Evolutionary conservation across 2,329 filamentous ascomycete species (phyloP).

Genomic region (Aspergillus ibericus): DNA sequence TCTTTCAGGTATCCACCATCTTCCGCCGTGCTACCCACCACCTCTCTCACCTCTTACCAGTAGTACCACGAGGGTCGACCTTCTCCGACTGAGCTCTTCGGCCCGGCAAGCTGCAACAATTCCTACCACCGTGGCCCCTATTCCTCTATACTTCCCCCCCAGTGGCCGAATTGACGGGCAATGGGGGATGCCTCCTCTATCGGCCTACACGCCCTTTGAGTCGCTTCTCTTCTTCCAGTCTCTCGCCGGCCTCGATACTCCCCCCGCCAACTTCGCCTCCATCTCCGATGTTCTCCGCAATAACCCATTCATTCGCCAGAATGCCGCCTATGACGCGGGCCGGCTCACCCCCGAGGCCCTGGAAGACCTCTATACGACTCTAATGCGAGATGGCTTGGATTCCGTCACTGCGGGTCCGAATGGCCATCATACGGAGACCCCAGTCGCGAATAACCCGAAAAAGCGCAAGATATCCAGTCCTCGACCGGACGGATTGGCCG

Average conservation of each 20-base stretch:
- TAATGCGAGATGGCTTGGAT: conserved; percentile 72
- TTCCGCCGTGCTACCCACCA: conserved; percentile 9
- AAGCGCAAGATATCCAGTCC: conserved; percentile 75
- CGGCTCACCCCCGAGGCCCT: conserved; percentile 77
- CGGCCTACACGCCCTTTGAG: conserved; percentile 80
- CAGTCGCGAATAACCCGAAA: conserved; percentile 54
- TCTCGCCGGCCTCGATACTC: conserved; percentile 66
- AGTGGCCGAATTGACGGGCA: conserved; percentile 40
- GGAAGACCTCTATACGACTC: conserved; percentile 72
- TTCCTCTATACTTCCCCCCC: conserved; percentile 33
- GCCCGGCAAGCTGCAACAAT: conserved; percentile 11
- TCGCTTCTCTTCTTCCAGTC: conserved; percentile 82
- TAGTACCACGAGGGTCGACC: conserved; percentile 2
- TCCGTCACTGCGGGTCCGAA: conserved; percentile 35
- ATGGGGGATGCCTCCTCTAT: conserved; percentile 60
- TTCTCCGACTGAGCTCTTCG: conserved; percentile 8
- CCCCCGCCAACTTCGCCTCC: conserved; percentile 64
- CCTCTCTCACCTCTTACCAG: no score
- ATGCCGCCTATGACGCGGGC: conserved; percentile 68
- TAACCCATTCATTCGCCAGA: conserved; percentile 70
- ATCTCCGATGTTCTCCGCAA: conserved; percentile 74
- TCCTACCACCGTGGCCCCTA: conserved; percentile 39
- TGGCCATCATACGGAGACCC: conserved; percentile 26
- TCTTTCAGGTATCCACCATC: background rate
- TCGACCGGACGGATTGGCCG: conserved; percentile 63